Evolutionary conservation across 192 early-diverging fungal species (phyloP).

Genomic region (Podochytrium sp.): DNA sequence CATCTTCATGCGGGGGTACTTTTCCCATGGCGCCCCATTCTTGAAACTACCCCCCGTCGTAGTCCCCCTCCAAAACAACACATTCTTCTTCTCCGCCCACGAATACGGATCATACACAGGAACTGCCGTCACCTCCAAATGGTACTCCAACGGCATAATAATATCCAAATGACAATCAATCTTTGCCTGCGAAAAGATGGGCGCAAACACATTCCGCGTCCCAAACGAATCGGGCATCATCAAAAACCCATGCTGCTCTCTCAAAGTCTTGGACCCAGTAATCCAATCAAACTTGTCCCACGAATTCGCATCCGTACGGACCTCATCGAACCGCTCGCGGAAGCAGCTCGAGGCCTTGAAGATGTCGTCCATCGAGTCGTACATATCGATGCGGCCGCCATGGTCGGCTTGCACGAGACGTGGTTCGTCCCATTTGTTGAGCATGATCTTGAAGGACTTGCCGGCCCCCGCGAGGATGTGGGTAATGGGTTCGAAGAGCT

Average conservation of each 20-base stretch:
- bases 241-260: constrained; percentile 10
- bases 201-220: not conserved
- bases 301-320: not conserved
- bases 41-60: constrained; percentile 26
- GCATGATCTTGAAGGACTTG: not conserved
- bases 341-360: not conserved
- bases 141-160: constrained; percentile 21
- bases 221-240: not conserved
- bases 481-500: not conserved
- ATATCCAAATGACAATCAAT: constrained; percentile 11
- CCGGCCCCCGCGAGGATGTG: not conserved
- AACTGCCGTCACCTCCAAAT: not conserved
- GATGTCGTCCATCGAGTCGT: not conserved
- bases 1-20: not conserved
- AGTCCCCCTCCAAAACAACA: constrained; percentile 26
- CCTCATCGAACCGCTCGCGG: not conserved
- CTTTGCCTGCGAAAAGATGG: constrained; percentile 30
- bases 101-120: not conserved
- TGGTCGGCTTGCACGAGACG: not conserved
- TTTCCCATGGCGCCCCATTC: not conserved
- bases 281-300: not conserved
- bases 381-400: not conserved
- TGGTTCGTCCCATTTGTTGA: not conserved
- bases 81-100: constrained; percentile 20
- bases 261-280: not conserved